These are phyloP conservation scores for Ophiostoma novo-ulmi DNA, from an alignment of 2,329 filamentous ascomycete genomes.

Conservation along the genomic window DNA sequence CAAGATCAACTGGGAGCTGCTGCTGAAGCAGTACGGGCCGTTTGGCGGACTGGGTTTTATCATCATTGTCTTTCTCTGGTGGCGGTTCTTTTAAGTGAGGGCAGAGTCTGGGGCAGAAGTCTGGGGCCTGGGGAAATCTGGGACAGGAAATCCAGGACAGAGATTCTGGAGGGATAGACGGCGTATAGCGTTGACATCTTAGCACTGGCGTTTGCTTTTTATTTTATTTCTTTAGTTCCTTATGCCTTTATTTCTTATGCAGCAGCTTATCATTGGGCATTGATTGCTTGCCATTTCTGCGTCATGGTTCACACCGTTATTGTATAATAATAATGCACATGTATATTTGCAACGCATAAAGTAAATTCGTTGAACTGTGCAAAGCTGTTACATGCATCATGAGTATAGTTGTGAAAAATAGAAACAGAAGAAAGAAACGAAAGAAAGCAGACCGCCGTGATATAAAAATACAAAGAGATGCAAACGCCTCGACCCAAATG, in stretches of 20 bases:
- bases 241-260: not conserved
- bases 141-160: not conserved
- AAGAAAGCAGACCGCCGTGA: not conserved
- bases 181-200: constrained; percentile 7
- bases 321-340: not conserved
- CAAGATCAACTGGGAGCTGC: constrained; percentile 94
- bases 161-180: not conserved
- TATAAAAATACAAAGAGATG: not conserved
- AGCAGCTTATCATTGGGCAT: not conserved
- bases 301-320: not conserved
- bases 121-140: too few species aligned
- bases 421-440: not conserved
- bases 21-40: constrained; percentile 94
- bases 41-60: constrained; percentile 76
- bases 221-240: not conserved
- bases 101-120: too few species aligned
- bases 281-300: not conserved
- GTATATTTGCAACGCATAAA: not conserved
- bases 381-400: not conserved
- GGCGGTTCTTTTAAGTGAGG: constrained; percentile 71
- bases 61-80: constrained; percentile 81
- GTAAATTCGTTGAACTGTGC: not conserved
- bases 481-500: constrained; percentile 5
- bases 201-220: constrained; percentile 3
- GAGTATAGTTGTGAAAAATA: not conserved